Evolutionary conservation across 148 eudicot genomes (phyloP), one percentile per base, ranked within the genome.

Genomic region (Amaranthus palmeri): DNA sequence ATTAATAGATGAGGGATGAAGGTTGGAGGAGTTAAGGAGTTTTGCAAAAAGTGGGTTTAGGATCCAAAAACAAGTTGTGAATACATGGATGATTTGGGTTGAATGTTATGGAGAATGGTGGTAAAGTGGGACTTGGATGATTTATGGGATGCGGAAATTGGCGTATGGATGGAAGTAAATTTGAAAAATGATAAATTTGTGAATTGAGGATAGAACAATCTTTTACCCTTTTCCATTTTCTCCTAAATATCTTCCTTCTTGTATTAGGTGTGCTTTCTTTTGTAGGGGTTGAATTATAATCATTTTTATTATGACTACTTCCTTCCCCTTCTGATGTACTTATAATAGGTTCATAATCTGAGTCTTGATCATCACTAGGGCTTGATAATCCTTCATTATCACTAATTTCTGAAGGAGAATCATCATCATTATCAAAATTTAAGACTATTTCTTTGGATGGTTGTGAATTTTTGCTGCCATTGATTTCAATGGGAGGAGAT

Each of bases 351-450:
- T 74, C 72, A 5, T 58, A 65, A 13, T 79, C 78, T 6, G 47
- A 15, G 44, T 70, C 78, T 56, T 70, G 50, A 6, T 74, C 82
- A 40, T 75, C 82, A 40, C 78, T 79, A 17, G 68, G 62, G 55
- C 78, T 70, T 43, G 78, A 50, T 25, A 25, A 25, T 6, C 54
- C 71, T 10, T 79, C 72, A 70, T 63, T 50, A 3, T 69, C 60
- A 15, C 66, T 46, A 14, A 6, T 72, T 4, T 64, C 62, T 2
- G 11, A 44, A 4, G 10, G 67, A 12, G 46, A 64, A 10, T 69
- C 74, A 18, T 57, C 67, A 4, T 51, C 76, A 71, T 71, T 3
- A 55, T 7, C 4, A 7, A 9, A 8, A 25, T 25, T 25, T 42
- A 64, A 17, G 8, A 15, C 65, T 9, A 0, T 63, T 15, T 5